A percentile compares a stretch with the other conserved stretches of the same genome.
Conservation (phyloP, 176 grass and related monocot species). For the Chrysopogon serrulatus region DNA sequence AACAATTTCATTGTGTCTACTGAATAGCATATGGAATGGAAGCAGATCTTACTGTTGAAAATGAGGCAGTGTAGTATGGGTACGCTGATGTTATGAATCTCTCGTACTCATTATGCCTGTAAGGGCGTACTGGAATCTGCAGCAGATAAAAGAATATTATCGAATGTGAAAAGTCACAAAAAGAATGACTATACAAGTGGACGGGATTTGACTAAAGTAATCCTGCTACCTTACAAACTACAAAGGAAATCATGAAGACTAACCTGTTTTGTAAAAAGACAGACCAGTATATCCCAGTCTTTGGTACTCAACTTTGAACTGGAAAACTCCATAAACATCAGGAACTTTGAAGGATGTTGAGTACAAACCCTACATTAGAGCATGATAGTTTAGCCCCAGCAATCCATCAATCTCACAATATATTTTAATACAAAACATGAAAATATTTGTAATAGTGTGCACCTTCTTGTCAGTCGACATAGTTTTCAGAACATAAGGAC, state of each 20-base stretch:
- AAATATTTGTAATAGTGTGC: background rate
- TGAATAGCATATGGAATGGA: background rate
- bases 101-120: conserved; percentile 92
- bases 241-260: conserved; percentile 11
- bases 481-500: conserved; percentile 91
- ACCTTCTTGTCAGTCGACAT: conserved; percentile 76
- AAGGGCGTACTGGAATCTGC: conserved; percentile 93
- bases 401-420: conserved; percentile 20
- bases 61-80: conserved; percentile 90
- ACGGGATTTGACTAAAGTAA: background rate
- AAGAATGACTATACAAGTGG: background rate
- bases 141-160: conserved; percentile 30
- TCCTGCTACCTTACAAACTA: background rate
- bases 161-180: background rate
- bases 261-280: conserved; percentile 94
- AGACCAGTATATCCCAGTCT: conserved; percentile 91
- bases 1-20: background rate
- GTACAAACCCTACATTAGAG: conserved; percentile 63
- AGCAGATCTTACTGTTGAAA: conserved; percentile 80
- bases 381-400: conserved; percentile 15
- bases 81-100: conserved; percentile 93
- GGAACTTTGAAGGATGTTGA: conserved; percentile 95
- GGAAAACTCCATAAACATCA: conserved; percentile 99
- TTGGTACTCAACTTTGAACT: conserved; percentile 95
- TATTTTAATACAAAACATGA: conserved; percentile 8